These are phyloP conservation scores for Aspergillus pseudoglaucus DNA, from an alignment of 2,329 filamentous ascomycete species.

Conservation along the genomic window DNA sequence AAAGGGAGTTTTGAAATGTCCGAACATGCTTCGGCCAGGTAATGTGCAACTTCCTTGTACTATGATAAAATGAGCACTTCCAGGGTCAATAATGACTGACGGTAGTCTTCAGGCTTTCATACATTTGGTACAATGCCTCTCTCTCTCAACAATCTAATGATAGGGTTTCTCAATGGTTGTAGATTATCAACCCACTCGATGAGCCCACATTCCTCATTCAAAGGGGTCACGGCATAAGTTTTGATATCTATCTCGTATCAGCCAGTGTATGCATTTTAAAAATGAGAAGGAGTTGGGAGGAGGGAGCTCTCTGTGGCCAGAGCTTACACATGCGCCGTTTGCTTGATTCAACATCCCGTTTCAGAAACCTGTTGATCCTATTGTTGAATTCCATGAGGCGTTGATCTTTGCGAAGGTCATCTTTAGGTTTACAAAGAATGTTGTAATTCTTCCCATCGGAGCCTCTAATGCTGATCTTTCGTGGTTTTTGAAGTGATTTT, in stretches of 20 bases:
- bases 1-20: constrained; percentile 57
- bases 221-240: constrained; percentile 90
- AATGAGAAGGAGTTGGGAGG: not conserved
- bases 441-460: constrained; percentile 85
- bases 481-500: constrained; percentile 84
- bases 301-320: constrained; percentile 1
- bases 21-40: constrained; percentile 60
- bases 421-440: constrained; percentile 93
- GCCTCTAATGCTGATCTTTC: constrained; percentile 79
- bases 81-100: not conserved
- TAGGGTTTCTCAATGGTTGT: constrained; percentile 85
- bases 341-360: constrained; percentile 84
- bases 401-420: constrained; percentile 94
- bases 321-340: constrained; percentile 67
- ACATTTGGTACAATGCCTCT: constrained; percentile 57
- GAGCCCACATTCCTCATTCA: constrained; percentile 95
- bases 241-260: constrained; percentile 58
- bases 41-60: constrained; percentile 58
- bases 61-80: constrained; percentile 35
- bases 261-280: not conserved
- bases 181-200: constrained; percentile 99
- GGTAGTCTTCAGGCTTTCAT: constrained; percentile 7
- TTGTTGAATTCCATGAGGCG: constrained; percentile 98
- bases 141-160: constrained; percentile 70
- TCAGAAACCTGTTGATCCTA: constrained; percentile 93